These are phyloP conservation scores for Lasiodiplodia gonubiensis DNA, from an alignment of 2,329 filamentous ascomycete species.

Conservation along the genomic window DNA sequence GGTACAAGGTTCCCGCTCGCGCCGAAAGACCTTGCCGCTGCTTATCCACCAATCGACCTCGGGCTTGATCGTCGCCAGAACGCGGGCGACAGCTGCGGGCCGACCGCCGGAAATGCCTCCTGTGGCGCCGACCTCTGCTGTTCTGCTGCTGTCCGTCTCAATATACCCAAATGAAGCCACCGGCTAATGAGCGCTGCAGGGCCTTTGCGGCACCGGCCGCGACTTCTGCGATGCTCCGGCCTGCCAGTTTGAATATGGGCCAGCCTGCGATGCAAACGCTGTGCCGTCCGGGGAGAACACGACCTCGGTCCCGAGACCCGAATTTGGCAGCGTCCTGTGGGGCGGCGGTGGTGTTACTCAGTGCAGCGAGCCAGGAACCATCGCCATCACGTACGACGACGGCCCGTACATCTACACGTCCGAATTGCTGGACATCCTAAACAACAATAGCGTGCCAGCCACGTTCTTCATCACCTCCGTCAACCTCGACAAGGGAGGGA, in stretches of 20 bases:
- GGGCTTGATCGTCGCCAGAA: conserved; percentile 3
- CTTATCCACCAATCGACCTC: conserved; percentile 11
- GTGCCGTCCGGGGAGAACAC: conserved; percentile 63
- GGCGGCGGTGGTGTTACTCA: conserved; percentile 63
- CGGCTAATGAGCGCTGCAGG: conserved; percentile 5
- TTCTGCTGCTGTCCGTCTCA: conserved; percentile 7
- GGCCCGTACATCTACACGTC: conserved; percentile 67
- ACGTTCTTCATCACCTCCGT: conserved; percentile 71
- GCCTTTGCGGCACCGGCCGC: conserved; percentile 56
- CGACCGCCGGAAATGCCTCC: conserved; percentile 6
- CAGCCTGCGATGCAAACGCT: conserved; percentile 46
- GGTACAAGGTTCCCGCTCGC: conserved; percentile 6
- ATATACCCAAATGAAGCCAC: neutral
- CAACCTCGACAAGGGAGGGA: conserved; percentile 62
- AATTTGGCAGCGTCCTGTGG: conserved; percentile 62
- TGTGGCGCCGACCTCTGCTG: conserved; percentile 18
- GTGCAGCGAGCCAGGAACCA: conserved; percentile 60
- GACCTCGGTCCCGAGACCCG: conserved; percentile 57
- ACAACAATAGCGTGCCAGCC: conserved; percentile 64
- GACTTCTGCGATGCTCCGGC: conserved; percentile 67
- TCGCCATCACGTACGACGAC: conserved; percentile 72
- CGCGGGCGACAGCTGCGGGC: conserved; percentile 18
- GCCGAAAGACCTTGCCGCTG: neutral
- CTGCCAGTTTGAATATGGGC: conserved; percentile 47
- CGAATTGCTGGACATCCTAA: conserved; percentile 66